Evolutionary conservation across 2,329 filamentous ascomycete genomes (phyloP), one percentile per base, ranked within the genome.

Genomic region (Cordyceps cateniannulata): DNA sequence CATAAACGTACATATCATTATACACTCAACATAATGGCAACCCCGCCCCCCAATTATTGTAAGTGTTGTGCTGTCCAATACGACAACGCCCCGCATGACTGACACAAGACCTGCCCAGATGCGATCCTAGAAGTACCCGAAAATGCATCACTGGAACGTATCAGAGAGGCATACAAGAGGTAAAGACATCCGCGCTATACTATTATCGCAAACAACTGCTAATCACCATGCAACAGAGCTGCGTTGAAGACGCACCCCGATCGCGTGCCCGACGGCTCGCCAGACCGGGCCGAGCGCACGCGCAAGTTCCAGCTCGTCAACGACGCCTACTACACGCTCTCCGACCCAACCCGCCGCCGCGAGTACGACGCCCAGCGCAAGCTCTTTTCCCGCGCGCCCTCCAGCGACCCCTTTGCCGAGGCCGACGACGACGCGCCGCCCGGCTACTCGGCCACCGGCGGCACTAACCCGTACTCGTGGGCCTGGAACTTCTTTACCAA

Each of bases 181-280:
- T 89, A 59, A 12, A 20, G 18, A 45, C 9, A 2, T 10, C 14
- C 16, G 29, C 3, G 24, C 16, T 25, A 16, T 6, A 0, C 9
- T n/a, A 16, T 32, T 3, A 27, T 16, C 9, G 35, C 18, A 14
- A 18, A 3, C 47, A 49, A 5, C 7, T 38, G 59, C 66, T 70
- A 64, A 70, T 53, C 44, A 12, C 29, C 35, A 20, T n/a, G 10
- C 42, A 27, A 2, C 69, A 92, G 89, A 71, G 90, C 90, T 68
- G 93, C 93, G 5, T 80, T 98, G 50, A 96, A 95, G 76, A 92
- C 90, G 65, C 93, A 98, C 73, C 93, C 93, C 1, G 95, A 99
- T 73, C 90, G 95, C 62, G 91, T 99, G 45, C 82, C 92, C 29
- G 77, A 84, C 65, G 86, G 92, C 75, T 93, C 91, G 5, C 91